Conservation (phyloP, 1,284 basidiomycete species). For the Rhodotorula sp. region DNA sequence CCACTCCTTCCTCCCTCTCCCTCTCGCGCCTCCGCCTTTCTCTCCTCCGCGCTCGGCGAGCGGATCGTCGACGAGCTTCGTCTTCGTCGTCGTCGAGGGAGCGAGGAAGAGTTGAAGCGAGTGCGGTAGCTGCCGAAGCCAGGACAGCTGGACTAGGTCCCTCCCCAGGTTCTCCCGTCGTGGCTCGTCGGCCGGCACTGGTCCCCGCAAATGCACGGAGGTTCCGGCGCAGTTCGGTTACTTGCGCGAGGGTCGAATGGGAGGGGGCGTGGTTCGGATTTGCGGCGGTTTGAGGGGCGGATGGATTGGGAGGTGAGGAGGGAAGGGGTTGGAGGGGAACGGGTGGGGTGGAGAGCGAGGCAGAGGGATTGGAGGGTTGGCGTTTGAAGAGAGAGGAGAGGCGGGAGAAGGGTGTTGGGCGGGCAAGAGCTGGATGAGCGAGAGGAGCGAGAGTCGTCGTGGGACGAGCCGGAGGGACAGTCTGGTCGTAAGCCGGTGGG, state of each 20-base stretch:
- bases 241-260: background rate
- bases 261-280: background rate
- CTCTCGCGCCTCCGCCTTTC: background rate
- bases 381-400: no score
- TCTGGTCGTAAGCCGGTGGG: no score
- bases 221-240: no score
- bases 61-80: background rate
- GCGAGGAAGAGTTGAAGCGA: no score
- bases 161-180: no score
- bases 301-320: background rate
- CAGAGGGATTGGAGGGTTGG: no score
- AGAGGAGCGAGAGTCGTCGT: no score
- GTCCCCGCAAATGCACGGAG: no score
- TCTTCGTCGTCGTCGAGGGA: background rate
- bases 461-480: no score
- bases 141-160: background rate
- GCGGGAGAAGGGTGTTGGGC: no score
- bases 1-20: constrained; percentile 15
- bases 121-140: background rate
- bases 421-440: no score
- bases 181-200: no score
- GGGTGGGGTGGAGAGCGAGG: background rate
- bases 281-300: background rate
- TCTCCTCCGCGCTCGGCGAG: background rate
- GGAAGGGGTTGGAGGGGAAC: background rate